A percentile compares a stretch with the other conserved stretches of the same genome.
phyloP scores from a whole-genome alignment of 2,329 filamentous ascomycete species.

The Clarireedia sp. region DNA sequence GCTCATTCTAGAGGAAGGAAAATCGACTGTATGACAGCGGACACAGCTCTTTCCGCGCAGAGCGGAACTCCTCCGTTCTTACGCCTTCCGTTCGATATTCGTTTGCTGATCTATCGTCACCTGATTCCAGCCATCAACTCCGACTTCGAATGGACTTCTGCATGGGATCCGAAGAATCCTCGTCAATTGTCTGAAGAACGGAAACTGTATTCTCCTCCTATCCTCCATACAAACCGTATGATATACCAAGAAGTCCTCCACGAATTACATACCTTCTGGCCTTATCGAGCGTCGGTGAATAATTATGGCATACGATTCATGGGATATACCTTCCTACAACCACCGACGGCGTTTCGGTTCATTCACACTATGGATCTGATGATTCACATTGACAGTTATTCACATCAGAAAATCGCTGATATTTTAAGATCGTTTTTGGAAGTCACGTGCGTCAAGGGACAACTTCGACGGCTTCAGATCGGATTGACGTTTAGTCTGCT shows the following conservation, averaged over 20 bases:
- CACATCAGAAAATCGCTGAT: slow-evolving; percentile 5
- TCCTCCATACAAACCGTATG: slow-evolving; percentile 5
- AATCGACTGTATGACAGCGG: neutral
- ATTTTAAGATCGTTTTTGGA: slow-evolving; percentile 7
- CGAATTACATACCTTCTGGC: slow-evolving; percentile 7
- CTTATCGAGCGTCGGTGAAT: slow-evolving; percentile 6
- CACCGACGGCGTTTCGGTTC: slow-evolving; percentile 4
- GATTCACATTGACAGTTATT: slow-evolving; percentile 9
- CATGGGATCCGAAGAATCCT: slow-evolving; percentile 8
- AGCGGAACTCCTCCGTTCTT: slow-evolving; percentile 5
- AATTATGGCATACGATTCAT: slow-evolving; percentile 9
- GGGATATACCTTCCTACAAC: slow-evolving; percentile 7
- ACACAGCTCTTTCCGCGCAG: neutral
- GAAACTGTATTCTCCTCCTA: slow-evolving; percentile 7
- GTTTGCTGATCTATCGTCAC: slow-evolving; percentile 7
- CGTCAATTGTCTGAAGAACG: slow-evolving; percentile 3
- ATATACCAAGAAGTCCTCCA: slow-evolving; percentile 9
- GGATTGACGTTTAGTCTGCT: slow-evolving; percentile 5
- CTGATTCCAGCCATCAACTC: slow-evolving; percentile 7
- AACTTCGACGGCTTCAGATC: slow-evolving; percentile 6
- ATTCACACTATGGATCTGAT: slow-evolving; percentile 8
- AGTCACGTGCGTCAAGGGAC: slow-evolving; percentile 6
- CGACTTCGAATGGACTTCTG: slow-evolving; percentile 5
- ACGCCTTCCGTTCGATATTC: slow-evolving; percentile 7
- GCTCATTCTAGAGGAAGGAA: neutral